Conservation (phyloP, 352 stramenopile genomes). For the Phytophthora pseudosyringae region DNA sequence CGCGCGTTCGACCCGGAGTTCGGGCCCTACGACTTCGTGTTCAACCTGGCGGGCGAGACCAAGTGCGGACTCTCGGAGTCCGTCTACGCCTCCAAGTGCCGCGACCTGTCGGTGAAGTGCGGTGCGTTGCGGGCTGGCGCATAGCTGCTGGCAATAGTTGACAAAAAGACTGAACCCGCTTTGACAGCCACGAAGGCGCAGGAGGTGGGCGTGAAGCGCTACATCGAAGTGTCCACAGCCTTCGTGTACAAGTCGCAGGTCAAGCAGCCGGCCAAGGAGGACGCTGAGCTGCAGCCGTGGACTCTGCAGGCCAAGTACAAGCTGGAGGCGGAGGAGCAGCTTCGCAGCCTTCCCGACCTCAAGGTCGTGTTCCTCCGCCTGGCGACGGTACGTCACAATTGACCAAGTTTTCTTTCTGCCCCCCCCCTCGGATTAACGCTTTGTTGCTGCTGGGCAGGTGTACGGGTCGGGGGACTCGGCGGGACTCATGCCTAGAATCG, state of each 20-base stretch:
- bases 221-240: slow-evolving; percentile 87
- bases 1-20: slow-evolving; percentile 76
- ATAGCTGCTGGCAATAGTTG: neutral
- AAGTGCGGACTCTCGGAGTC: slow-evolving; percentile 77
- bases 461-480: slow-evolving; percentile 82
- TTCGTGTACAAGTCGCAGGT: slow-evolving; percentile 90
- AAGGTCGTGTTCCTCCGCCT: slow-evolving; percentile 80
- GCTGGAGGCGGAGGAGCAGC: slow-evolving; percentile 79
- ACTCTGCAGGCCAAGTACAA: slow-evolving; percentile 90
- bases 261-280: slow-evolving; percentile 69
- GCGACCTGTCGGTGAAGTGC: slow-evolving; percentile 85
- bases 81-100: slow-evolving; percentile 87
- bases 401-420: neutral
- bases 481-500: slow-evolving; percentile 86
- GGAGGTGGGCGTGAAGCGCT: slow-evolving; percentile 76
- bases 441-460: slow-evolving; percentile 44
- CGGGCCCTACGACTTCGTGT: slow-evolving; percentile 85
- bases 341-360: slow-evolving; percentile 60
- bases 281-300: slow-evolving; percentile 75
- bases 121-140: slow-evolving; percentile 43
- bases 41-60: slow-evolving; percentile 86
- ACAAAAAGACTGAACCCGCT: neutral
- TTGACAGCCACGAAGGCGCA: slow-evolving; percentile 65
- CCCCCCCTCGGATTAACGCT: neutral
- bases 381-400: slow-evolving; percentile 53